phyloP scores from a whole-genome alignment of 2,329 filamentous ascomycete species.

The Phyllosticta citribraziliensis region DNA sequence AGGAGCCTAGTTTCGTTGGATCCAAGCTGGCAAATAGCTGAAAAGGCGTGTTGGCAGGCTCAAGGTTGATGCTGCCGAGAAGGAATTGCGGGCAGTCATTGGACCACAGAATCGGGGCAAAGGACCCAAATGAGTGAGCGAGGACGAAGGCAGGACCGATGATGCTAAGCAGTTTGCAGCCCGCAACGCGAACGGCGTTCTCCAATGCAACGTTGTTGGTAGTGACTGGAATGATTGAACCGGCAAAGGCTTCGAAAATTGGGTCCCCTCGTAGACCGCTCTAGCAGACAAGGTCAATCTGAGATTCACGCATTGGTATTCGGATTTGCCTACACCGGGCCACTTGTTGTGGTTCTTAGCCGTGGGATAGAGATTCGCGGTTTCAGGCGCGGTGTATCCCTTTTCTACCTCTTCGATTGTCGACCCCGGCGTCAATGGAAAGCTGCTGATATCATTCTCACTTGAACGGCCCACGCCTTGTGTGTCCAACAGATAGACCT shows the following conservation, averaged over 20 bases:
- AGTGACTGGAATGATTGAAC: constrained; percentile 2
- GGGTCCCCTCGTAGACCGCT: constrained; percentile 32
- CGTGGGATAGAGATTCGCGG: constrained; percentile 6
- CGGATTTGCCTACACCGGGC: constrained; percentile 18
- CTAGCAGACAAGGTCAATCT: background rate
- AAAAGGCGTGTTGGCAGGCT: constrained; percentile 11
- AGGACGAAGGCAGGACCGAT: constrained; percentile 37
- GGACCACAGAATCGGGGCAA: constrained; percentile 16
- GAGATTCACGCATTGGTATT: background rate
- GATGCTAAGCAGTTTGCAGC: constrained; percentile 30
- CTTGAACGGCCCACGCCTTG: constrained; percentile 24
- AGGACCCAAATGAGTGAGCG: constrained; percentile 29
- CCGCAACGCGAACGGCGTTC: constrained; percentile 6
- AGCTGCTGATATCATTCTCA: background rate
- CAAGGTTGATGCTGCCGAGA: constrained; percentile 17
- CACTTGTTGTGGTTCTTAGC: constrained; percentile 20
- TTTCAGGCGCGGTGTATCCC: constrained; percentile 3
- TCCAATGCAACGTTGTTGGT: constrained; percentile 14
- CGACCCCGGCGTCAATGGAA: background rate
- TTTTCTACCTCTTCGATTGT: background rate
- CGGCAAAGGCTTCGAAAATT: constrained; percentile 40
- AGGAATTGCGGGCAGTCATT: constrained; percentile 16
- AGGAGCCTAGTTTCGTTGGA: background rate
- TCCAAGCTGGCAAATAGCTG: constrained; percentile 10
- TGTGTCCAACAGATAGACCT: constrained; percentile 35